A percentile compares a stretch with the other conserved stretches of the same genome.
phyloP scores from a whole-genome alignment of 805 yeast species.

The Myxozyma geophila region DNA sequence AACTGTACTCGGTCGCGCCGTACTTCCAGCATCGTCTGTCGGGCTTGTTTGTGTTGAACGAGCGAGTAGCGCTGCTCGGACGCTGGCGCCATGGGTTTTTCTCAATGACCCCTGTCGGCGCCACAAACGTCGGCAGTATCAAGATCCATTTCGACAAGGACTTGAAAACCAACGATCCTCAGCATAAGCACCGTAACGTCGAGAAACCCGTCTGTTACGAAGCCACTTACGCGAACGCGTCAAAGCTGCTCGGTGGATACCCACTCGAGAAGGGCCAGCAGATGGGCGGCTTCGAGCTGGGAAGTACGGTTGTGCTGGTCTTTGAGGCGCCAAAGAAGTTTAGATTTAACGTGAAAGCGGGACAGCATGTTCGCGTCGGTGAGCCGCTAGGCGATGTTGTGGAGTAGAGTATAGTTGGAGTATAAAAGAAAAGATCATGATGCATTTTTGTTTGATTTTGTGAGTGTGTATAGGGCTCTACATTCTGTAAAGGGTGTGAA shows the following conservation, averaged over 20 bases:
- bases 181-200: conserved; percentile 61
- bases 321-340: conserved; percentile 92
- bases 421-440: background rate
- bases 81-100: conserved; percentile 97
- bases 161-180: conserved; percentile 68
- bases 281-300: conserved; percentile 95
- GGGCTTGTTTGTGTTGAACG: conserved; percentile 88
- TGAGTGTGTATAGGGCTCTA: background rate
- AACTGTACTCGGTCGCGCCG: conserved; percentile 93
- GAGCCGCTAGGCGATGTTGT: conserved; percentile 53
- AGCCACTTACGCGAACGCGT: conserved; percentile 86
- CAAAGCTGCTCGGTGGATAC: conserved; percentile 75
- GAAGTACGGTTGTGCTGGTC: conserved; percentile 94
- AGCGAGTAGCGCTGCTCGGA: conserved; percentile 92
- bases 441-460: background rate
- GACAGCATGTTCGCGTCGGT: conserved; percentile 86
- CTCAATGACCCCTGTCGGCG: conserved; percentile 99
- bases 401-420: background rate
- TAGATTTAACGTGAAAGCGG: conserved; percentile 66
- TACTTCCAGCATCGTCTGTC: conserved; percentile 87
- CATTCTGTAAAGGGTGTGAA: no score
- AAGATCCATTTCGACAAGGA: conserved; percentile 89
- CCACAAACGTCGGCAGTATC: conserved; percentile 97
- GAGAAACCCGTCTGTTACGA: conserved; percentile 69
- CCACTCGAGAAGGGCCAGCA: conserved; percentile 92